Conservation (phyloP, 257 asterid genomes). For the Forsythia suspensa region DNA sequence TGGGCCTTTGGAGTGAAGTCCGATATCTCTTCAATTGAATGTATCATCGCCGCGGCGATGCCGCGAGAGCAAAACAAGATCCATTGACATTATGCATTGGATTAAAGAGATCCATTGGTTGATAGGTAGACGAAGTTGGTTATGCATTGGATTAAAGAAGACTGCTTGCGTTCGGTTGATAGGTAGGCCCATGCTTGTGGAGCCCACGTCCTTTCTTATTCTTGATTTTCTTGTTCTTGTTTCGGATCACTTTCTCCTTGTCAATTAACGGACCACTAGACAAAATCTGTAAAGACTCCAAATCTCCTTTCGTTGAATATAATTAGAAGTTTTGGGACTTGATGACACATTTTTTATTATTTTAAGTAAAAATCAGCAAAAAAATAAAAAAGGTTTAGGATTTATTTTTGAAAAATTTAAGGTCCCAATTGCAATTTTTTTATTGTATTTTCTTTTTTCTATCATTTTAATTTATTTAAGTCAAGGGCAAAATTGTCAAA, state of each 20-base stretch:
- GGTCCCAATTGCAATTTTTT: too few species aligned
- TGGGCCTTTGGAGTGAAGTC: conserved; percentile 74
- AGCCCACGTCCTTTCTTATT: conserved; percentile 32
- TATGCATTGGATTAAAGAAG: conserved; percentile 87
- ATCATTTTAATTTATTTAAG: too few species aligned
- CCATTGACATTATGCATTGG: conserved; percentile 95
- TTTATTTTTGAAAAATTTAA: too few species aligned
- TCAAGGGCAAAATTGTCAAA: too few species aligned
- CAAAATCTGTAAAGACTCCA: too few species aligned
- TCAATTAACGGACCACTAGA: too few species aligned
- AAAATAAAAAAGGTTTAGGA: too few species aligned
- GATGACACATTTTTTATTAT: too few species aligned
- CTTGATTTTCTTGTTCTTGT: not conserved
- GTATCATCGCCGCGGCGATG: conserved; percentile 93
- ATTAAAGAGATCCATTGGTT: conserved; percentile 52
- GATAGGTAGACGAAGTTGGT: conserved; percentile 65
- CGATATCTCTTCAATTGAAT: conserved; percentile 62
- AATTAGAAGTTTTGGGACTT: too few species aligned
- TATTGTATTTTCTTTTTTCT: too few species aligned
- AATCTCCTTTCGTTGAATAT: too few species aligned
- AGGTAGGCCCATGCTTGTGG: conserved; percentile 59
- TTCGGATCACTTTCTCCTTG: not conserved
- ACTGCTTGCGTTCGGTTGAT: conserved; percentile 35
- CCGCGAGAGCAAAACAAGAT: conserved; percentile 75
- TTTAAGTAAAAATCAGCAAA: too few species aligned